Evolutionary conservation across 164 flowering plant genomes (phyloP).

Genomic region (Annona squamosa): DNA sequence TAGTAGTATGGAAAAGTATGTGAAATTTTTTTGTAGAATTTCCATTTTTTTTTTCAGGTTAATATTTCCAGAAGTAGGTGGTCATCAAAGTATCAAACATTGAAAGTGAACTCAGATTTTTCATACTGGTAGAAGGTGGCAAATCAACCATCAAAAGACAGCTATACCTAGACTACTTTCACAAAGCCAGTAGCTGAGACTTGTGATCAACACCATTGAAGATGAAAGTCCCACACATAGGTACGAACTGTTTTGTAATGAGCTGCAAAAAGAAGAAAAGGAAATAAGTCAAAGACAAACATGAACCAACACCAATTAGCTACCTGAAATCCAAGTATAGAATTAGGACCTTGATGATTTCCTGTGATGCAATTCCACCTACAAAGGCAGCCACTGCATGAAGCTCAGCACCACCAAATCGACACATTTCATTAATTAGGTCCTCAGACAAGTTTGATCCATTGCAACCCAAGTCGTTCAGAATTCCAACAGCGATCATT

Average conservation of each 20-base stretch:
- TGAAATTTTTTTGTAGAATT: too few relatives aligned
- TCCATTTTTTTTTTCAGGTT: too few relatives aligned
- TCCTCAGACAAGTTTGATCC: conserved; percentile 73
- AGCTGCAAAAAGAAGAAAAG: conserved; percentile 41
- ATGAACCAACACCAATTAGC: neutral
- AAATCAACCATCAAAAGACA: neutral
- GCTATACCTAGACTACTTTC: neutral
- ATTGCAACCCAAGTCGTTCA: conserved; percentile 79
- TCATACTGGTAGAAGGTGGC: neutral
- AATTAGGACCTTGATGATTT: conserved; percentile 73
- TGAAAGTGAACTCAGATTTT: too few relatives aligned
- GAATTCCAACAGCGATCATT: conserved; percentile 58
- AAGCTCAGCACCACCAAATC: conserved; percentile 96
- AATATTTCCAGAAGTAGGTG: neutral
- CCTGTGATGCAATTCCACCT: conserved; percentile 91
- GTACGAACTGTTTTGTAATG: conserved; percentile 86
- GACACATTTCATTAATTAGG: conserved; percentile 84
- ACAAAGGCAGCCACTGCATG: conserved; percentile 88
- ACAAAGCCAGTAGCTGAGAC: conserved; percentile 51
- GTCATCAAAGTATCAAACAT: neutral
- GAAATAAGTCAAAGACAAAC: neutral
- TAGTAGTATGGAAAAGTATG: too few relatives aligned
- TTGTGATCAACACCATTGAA: conserved; percentile 93
- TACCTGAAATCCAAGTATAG: neutral
- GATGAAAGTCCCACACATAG: conserved; percentile 86